These are phyloP conservation scores for Penicillium polonicum DNA, from an alignment of 2,329 filamentous ascomycete genomes.

Conservation along the genomic window DNA sequence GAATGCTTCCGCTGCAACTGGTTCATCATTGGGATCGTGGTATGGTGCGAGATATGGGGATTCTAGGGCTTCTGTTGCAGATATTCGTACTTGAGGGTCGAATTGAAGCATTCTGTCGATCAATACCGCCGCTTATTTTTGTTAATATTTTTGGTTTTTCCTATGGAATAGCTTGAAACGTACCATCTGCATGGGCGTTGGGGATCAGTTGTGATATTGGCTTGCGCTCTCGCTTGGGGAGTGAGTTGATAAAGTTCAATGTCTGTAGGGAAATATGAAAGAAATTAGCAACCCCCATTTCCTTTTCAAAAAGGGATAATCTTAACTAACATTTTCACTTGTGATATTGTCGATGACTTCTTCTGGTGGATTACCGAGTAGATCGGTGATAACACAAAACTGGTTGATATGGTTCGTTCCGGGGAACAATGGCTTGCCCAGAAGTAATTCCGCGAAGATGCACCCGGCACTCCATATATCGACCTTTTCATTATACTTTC, in stretches of 20 bases:
- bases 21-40: constrained; percentile 95
- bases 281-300: not conserved
- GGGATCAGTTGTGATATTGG: constrained; percentile 86
- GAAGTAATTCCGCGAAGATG: constrained; percentile 98
- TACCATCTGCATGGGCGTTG: constrained; percentile 82
- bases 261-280: constrained; percentile 57
- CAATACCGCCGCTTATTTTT: constrained; percentile 71
- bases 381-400: constrained; percentile 99
- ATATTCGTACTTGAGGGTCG: constrained; percentile 88
- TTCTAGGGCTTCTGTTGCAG: constrained; percentile 76
- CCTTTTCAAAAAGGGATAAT: no score
- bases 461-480: constrained; percentile 99
- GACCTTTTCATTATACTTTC: constrained; percentile 98
- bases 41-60: constrained; percentile 95
- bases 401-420: constrained; percentile 99
- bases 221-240: constrained; percentile 88
- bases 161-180: constrained; percentile 28
- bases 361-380: constrained; percentile 90
- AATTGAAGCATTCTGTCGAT: constrained; percentile 97
- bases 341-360: constrained; percentile 98
- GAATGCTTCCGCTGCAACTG: constrained; percentile 91
- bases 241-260: constrained; percentile 90
- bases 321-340: constrained; percentile 73
- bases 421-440: constrained; percentile 94
- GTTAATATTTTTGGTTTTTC: not conserved